Conservation (phyloP, 164 flowering plant species). For the Tetrastigma voinierianum region DNA sequence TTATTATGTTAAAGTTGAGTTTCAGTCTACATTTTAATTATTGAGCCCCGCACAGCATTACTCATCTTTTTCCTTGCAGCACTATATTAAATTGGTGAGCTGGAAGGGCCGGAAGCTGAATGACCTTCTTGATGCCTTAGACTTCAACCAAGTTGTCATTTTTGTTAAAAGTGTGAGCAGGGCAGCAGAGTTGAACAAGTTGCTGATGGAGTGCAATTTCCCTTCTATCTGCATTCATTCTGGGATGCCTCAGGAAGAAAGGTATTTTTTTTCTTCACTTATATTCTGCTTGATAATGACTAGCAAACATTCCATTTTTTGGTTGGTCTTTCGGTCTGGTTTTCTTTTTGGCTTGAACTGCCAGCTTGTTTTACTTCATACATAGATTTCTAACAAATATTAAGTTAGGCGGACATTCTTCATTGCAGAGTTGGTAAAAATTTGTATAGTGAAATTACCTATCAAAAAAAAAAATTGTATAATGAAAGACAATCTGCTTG, state of each 20-base stretch:
- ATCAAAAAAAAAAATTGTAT: too few species aligned
- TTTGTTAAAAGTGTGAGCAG: conserved; percentile 94
- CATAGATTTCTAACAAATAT: too few species aligned
- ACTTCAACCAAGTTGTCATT: conserved; percentile 97
- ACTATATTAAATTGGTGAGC: conserved; percentile 92
- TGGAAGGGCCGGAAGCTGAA: conserved; percentile 95
- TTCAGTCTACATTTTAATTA: not conserved
- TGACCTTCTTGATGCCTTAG: conserved; percentile 97
- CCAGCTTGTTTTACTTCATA: not conserved
- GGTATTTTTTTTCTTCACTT: conserved; percentile 39
- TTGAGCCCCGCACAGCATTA: not conserved
- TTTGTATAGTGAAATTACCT: too few species aligned
- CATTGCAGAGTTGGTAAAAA: too few species aligned
- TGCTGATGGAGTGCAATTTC: conserved; percentile 92
- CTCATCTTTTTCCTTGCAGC: conserved; percentile 40
- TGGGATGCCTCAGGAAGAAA: conserved; percentile 98
- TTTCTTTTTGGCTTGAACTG: not conserved
- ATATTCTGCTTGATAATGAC: not conserved
- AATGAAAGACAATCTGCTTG: too few species aligned
- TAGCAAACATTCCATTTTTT: not conserved
- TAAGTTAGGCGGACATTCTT: too few species aligned
- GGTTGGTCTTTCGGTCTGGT: not conserved
- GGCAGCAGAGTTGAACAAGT: conserved; percentile 94
- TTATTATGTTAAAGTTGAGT: not conserved
- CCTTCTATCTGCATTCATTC: conserved; percentile 98